A percentile compares a stretch with the other conserved stretches of the same genome.
phyloP scores from a whole-genome alignment of 2,329 filamentous ascomycete species.

The Rhytidhysteron rufulum region DNA sequence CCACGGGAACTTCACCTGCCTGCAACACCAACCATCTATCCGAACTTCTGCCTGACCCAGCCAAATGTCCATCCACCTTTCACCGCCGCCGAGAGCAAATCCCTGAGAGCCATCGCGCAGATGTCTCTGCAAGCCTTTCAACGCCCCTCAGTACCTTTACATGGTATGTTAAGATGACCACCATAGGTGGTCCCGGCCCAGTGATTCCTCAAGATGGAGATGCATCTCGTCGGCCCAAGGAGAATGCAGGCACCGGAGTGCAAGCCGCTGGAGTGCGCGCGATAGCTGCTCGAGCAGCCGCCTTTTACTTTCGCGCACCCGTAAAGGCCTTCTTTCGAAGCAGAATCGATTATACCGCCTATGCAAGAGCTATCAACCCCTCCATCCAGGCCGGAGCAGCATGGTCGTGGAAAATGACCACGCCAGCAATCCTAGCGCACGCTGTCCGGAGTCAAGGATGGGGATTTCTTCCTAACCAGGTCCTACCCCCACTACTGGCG shows the following conservation, averaged over 20 bases:
- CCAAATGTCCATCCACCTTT: conserved; percentile 7
- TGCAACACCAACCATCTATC: neutral
- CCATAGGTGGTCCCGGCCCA: conserved; percentile 27
- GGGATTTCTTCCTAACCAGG: conserved; percentile 70
- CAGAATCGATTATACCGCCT: conserved; percentile 75
- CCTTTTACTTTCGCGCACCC: conserved; percentile 88
- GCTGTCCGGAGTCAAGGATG: conserved; percentile 69
- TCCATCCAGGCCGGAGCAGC: conserved; percentile 43
- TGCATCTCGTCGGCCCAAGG: conserved; percentile 42
- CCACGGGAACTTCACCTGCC: no score
- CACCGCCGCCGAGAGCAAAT: no score
- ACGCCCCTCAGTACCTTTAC: conserved; percentile 9
- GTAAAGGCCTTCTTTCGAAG: conserved; percentile 91
- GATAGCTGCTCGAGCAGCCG: conserved; percentile 74
- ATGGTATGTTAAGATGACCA: conserved; percentile 36
- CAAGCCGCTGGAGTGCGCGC: conserved; percentile 82
- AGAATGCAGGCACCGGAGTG: conserved; percentile 66
- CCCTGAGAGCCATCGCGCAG: conserved; percentile 3
- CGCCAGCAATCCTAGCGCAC: conserved; percentile 64
- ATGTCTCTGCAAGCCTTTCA: conserved; percentile 21
- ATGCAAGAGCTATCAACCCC: conserved; percentile 61
- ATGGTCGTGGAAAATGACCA: conserved; percentile 64
- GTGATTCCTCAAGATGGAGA: conserved; percentile 21
- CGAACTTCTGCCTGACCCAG: neutral
- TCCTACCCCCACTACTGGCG: conserved; percentile 70